Conservation (phyloP, 176 grass and related monocot genomes). For the Oryza brachyantha region DNA sequence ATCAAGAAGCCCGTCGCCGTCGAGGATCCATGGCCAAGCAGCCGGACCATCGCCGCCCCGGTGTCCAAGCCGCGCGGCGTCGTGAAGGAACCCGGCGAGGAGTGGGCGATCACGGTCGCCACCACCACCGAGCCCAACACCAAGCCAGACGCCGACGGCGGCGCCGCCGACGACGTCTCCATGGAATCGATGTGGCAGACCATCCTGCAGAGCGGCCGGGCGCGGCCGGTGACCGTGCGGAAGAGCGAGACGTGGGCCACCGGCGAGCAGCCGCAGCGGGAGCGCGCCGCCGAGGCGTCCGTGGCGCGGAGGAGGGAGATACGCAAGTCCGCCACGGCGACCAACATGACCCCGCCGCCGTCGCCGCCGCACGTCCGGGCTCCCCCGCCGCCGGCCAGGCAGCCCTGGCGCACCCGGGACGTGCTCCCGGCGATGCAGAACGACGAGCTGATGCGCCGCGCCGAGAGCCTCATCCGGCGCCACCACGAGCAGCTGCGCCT, state of each 20-base stretch:
- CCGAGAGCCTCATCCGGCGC: conserved; percentile 71
- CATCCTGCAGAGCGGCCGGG: conserved; percentile 28
- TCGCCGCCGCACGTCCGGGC: conserved; percentile 9
- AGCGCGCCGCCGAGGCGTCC: conserved; percentile 30
- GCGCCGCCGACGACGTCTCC: conserved; percentile 13
- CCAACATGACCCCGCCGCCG: background rate
- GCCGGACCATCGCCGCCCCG: background rate
- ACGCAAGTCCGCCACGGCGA: conserved; percentile 41
- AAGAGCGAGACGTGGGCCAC: conserved; percentile 74
- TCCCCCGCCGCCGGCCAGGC: conserved; percentile 10
- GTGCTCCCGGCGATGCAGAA: conserved; percentile 39
- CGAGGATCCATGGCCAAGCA: background rate
- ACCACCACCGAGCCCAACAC: background rate
- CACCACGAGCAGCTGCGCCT: conserved; percentile 74
- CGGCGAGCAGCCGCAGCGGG: conserved; percentile 30
- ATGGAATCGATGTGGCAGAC: conserved; percentile 54
- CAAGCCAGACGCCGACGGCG: background rate
- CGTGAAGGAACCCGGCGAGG: background rate
- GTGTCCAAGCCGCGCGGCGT: no score
- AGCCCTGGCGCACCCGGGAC: conserved; percentile 71
- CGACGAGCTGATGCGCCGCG: conserved; percentile 58
- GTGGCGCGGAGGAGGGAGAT: background rate
- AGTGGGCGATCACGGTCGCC: background rate
- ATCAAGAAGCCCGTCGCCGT: background rate
- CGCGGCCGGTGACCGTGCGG: conserved; percentile 37